phyloP scores from a whole-genome alignment of 2,329 filamentous ascomycete genomes.

The Microdochium paspali region DNA sequence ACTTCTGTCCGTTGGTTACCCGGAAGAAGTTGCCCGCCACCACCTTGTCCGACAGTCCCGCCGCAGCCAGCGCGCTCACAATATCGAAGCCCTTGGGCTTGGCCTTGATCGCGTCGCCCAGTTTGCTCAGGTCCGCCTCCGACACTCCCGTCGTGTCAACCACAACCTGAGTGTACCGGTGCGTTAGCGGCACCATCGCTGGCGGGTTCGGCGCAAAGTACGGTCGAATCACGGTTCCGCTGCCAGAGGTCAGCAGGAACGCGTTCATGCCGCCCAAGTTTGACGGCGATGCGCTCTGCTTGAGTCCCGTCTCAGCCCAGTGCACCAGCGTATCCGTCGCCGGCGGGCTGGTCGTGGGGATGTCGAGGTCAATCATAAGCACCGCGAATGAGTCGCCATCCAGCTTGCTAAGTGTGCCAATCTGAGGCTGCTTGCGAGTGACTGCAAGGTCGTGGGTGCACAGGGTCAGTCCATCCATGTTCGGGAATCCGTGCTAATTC shows the following conservation, averaged over 20 bases:
- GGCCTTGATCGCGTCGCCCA: conserved; percentile 12
- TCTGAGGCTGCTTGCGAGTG: conserved; percentile 21
- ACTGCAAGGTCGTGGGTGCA: conserved; percentile 11
- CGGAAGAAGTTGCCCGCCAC: conserved; percentile 23
- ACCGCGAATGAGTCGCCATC: conserved; percentile 29
- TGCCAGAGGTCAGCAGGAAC: conserved; percentile 11
- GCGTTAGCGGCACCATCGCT: conserved; percentile 16
- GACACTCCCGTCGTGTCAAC: conserved; percentile 18
- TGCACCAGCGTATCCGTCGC: conserved; percentile 28
- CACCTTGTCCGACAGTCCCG: conserved; percentile 18
- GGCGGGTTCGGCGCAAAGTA: conserved; percentile 18
- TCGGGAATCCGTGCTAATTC: no score
- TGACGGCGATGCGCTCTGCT: conserved; percentile 12
- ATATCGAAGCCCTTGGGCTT: conserved; percentile 16
- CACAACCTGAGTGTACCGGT: conserved; percentile 20
- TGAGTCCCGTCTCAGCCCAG: conserved; percentile 32
- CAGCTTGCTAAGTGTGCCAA: conserved; percentile 26
- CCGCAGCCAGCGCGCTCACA: conserved; percentile 12
- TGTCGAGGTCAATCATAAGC: conserved; percentile 36
- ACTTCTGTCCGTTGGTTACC: conserved; percentile 17
- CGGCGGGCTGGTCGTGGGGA: conserved; percentile 28
- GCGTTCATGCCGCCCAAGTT: conserved; percentile 8
- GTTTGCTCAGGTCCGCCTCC: conserved; percentile 9
- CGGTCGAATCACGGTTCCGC: conserved; percentile 11
- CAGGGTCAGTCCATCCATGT: not conserved